Conservation (phyloP, 2,329 filamentous ascomycete genomes). For the Dothidotthia symphoricarpi region DNA sequence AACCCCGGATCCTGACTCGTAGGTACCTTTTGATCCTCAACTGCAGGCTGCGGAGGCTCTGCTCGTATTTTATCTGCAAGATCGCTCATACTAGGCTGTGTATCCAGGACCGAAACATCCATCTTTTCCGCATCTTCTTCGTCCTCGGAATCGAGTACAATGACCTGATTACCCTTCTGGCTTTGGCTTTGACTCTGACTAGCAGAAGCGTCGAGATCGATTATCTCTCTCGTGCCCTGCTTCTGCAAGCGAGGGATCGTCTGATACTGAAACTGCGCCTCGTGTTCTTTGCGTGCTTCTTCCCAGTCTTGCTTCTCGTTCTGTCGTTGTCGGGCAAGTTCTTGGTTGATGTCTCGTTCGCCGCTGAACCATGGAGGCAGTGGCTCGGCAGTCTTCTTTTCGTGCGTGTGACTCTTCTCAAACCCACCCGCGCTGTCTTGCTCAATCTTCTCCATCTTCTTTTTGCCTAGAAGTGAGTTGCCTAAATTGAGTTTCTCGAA, state of each 20-base stretch:
- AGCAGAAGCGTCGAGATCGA: constrained; percentile 47
- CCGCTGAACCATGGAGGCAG: constrained; percentile 74
- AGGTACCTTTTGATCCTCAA: constrained; percentile 18
- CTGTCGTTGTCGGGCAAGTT: constrained; percentile 55
- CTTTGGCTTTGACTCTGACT: constrained; percentile 34
- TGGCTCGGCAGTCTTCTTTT: constrained; percentile 53
- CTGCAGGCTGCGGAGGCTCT: constrained; percentile 40
- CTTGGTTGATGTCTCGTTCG: constrained; percentile 49
- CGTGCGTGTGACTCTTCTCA: constrained; percentile 49
- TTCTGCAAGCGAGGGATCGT: constrained; percentile 59
- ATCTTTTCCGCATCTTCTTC: constrained; percentile 45
- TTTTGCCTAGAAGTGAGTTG: constrained; percentile 55
- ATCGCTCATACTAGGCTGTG: constrained; percentile 43
- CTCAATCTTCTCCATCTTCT: constrained; percentile 53
- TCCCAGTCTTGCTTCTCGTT: constrained; percentile 52
- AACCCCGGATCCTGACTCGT: constrained; percentile 19
- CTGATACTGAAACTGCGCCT: constrained; percentile 62
- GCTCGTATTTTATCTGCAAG: constrained; percentile 46
- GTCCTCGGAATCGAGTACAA: constrained; percentile 64
- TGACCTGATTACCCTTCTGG: constrained; percentile 52
- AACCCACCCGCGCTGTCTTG: constrained; percentile 65
- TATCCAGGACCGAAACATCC: constrained; percentile 32
- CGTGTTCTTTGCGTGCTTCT: constrained; percentile 55
- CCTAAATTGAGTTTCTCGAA: constrained; percentile 80
- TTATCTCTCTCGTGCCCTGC: constrained; percentile 52